phyloP scores from a whole-genome alignment of 2,329 filamentous ascomycete genomes.

The Raffaelea ambrosiae region DNA sequence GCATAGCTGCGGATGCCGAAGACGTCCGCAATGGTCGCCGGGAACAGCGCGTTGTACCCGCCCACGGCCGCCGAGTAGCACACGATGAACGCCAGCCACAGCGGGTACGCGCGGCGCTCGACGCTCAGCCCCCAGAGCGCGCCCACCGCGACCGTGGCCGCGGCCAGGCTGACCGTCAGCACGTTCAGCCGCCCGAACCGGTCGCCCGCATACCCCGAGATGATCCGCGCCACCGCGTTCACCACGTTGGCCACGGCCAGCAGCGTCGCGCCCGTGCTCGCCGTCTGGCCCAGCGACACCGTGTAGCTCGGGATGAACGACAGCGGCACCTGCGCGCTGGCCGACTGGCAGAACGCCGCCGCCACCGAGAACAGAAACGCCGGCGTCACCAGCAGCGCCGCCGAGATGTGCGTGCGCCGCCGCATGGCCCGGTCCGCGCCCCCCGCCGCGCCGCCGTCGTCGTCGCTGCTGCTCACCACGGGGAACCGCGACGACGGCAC shows the following conservation, averaged over 20 bases:
- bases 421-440: slow-evolving; percentile 15
- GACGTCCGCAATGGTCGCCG: slow-evolving; percentile 36
- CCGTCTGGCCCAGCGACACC: slow-evolving; percentile 30
- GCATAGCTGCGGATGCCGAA: slow-evolving; percentile 38
- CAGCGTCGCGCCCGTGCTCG: slow-evolving; percentile 31
- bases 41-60: slow-evolving; percentile 36
- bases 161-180: slow-evolving; percentile 21
- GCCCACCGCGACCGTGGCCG: slow-evolving; percentile 7
- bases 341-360: slow-evolving; percentile 55
- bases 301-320: slow-evolving; percentile 39
- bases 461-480: slow-evolving; percentile 7
- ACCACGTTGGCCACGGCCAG: slow-evolving; percentile 36
- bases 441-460: no score
- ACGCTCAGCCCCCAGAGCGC: slow-evolving; percentile 12
- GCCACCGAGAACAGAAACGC: slow-evolving; percentile 91
- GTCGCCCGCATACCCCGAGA: slow-evolving; percentile 36
- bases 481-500: slow-evolving; percentile 28
- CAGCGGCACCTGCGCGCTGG: slow-evolving; percentile 36
- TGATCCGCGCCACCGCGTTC: slow-evolving; percentile 33
- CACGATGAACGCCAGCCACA: slow-evolving; percentile 23
- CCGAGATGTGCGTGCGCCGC: slow-evolving; percentile 27
- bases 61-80: slow-evolving; percentile 33
- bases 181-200: slow-evolving; percentile 38
- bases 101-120: neutral
- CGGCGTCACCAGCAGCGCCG: slow-evolving; percentile 70